phyloP scores from a whole-genome alignment of 306 rosid genomes.

The Lotus japonicus region DNA sequence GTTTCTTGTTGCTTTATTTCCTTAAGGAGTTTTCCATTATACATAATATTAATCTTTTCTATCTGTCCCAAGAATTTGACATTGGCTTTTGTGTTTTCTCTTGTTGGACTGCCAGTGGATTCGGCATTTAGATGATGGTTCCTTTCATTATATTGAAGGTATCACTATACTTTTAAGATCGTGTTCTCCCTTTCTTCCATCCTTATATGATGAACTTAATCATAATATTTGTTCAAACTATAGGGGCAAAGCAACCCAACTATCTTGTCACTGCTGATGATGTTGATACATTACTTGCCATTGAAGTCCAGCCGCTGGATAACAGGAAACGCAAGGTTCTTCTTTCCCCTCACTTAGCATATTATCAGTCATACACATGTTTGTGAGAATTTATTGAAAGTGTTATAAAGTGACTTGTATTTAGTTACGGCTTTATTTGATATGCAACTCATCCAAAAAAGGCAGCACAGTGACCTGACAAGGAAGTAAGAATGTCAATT shows the following conservation, averaged over 20 bases:
- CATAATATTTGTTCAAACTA: constrained; percentile 23
- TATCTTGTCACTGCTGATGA: constrained; percentile 87
- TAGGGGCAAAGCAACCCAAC: constrained; percentile 94
- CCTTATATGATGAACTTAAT: constrained; percentile 13
- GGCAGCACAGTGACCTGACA: not conserved
- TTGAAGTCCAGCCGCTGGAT: constrained; percentile 94
- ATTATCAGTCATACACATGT: not conserved
- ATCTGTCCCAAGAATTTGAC: constrained; percentile 7
- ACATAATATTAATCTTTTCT: constrained; percentile 6
- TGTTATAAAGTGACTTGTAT: not conserved
- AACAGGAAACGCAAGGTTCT: constrained; percentile 89
- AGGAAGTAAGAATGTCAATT: not conserved
- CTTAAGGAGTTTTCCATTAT: not conserved
- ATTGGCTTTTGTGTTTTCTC: constrained; percentile 22
- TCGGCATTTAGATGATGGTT: constrained; percentile 86
- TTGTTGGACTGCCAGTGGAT: constrained; percentile 66
- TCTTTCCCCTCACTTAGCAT: not conserved
- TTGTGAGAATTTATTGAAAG: not conserved
- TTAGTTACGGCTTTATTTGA: not conserved
- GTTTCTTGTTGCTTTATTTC: constrained; percentile 14
- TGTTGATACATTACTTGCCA: constrained; percentile 80
- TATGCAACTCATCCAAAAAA: not conserved
- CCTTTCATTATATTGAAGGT: constrained; percentile 86
- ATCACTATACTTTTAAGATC: constrained; percentile 18
- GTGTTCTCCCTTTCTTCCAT: constrained; percentile 10